Percentiles rank a stretch among this genome's conserved stretches.
phyloP scores from a whole-genome alignment of 768 basidiomycete species.

The Cystofilobasidium capitatum region DNA sequence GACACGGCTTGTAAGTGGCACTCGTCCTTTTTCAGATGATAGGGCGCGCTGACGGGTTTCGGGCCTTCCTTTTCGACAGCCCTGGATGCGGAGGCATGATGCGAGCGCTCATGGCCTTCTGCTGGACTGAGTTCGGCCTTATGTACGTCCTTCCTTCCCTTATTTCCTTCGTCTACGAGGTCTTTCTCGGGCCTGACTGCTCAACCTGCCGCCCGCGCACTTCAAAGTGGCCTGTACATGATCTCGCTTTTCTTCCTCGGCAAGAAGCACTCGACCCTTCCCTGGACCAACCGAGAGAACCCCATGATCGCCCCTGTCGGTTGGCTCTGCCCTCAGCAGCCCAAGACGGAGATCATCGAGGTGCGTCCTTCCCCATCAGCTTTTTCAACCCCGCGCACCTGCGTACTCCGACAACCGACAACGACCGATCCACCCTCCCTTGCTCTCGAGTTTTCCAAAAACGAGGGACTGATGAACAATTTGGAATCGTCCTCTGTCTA shows the following conservation, averaged over 20 bases:
- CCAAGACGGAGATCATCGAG: not conserved
- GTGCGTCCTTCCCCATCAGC: not conserved
- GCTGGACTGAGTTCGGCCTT: not conserved
- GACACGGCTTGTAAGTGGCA: not conserved
- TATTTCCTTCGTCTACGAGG: too few species aligned
- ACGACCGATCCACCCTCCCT: too few species aligned
- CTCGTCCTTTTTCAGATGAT: not conserved
- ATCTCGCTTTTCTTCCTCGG: not conserved
- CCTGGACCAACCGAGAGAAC: slow-evolving; percentile 10
- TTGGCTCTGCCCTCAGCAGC: slow-evolving; percentile 11
- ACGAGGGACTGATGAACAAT: too few species aligned
- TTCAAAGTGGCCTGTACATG: not conserved
- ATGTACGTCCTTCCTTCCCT: not conserved
- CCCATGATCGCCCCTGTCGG: not conserved
- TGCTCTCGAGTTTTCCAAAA: too few species aligned
- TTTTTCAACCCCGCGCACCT: not conserved
- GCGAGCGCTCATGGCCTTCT: not conserved
- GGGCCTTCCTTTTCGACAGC: not conserved
- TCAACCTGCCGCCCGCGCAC: not conserved
- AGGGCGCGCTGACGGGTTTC: not conserved
- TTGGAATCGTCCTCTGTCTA: too few species aligned
- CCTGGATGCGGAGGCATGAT: not conserved
- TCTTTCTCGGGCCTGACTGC: too few species aligned
- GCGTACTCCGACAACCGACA: too few species aligned
- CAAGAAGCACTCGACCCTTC: not conserved